These are phyloP conservation scores for Apiotrichum akiyoshidainum DNA, from an alignment of 1,284 basidiomycete species.

Conservation along the genomic window DNA sequence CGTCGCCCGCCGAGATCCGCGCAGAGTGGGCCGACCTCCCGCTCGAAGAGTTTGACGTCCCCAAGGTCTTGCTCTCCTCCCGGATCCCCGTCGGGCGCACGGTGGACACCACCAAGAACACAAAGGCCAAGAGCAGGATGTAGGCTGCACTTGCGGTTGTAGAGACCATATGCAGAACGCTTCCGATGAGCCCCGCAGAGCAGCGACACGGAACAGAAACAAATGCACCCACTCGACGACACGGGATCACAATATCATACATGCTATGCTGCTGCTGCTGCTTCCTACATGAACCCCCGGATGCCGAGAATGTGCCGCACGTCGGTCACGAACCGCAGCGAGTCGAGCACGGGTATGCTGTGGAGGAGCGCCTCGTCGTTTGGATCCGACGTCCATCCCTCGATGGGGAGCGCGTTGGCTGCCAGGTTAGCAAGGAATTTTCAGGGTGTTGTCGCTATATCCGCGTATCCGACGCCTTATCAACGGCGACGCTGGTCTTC, in stretches of 20 bases:
- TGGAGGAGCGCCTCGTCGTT: constrained; percentile 95
- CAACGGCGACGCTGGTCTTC: too few species aligned
- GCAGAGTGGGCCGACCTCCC: background rate
- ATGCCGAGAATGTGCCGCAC: constrained; percentile 90
- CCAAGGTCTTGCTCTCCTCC: background rate
- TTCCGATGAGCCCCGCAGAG: too few species aligned
- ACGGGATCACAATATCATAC: background rate
- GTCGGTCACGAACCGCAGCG: constrained; percentile 89
- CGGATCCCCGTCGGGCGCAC: background rate
- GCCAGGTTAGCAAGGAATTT: constrained; percentile 9
- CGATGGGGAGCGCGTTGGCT: constrained; percentile 98
- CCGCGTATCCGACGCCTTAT: too few species aligned
- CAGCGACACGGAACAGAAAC: too few species aligned
- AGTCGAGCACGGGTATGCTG: constrained; percentile 90
- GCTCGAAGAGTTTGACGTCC: background rate
- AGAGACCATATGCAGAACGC: too few species aligned
- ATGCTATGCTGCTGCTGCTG: constrained; percentile 3
- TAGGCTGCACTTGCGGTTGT: background rate
- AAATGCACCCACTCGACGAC: too few species aligned
- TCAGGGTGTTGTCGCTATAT: too few species aligned
- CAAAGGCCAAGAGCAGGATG: background rate
- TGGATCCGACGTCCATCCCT: constrained; percentile 98
- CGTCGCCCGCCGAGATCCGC: constrained; percentile 2
- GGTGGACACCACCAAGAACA: background rate
- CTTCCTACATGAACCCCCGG: constrained; percentile 42